Evolutionary conservation across 192 early-diverging fungal species (phyloP), one percentile per base, ranked within the genome.

Genomic region (Mortierella hygrophila): DNA sequence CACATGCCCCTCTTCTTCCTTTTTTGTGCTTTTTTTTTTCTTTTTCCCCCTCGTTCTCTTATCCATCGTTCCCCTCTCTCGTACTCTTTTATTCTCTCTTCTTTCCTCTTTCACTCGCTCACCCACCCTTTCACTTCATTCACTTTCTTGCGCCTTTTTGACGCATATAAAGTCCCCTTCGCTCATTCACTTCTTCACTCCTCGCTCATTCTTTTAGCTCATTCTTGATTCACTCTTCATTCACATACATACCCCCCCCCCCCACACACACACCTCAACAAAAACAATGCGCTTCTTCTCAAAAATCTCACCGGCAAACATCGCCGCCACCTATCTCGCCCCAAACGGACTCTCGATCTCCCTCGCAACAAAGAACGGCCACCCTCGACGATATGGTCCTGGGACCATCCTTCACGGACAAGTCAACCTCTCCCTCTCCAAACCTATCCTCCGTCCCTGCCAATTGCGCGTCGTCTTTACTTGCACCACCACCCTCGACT

Each of bases 401-500:
- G 82, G 82, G 4, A 21, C 76, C 6, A 63, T 55, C 54, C 69
- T 83, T 40, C 72, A 83, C 54, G 82, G 82, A 18, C 71, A 68
- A 42, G 76, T 83, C 42, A 72, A 83, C 11, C 68, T 83, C 11
- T 9, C 68, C 72, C 82, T 83, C 65, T 47, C 44, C 38, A 74
- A 68, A 35, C 63, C 77, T 29, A 78, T 77, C 70, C 11, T 40
- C 3, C 18, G 44, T 63, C 77, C 82, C 8, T 83, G 82, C 29
- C 54, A 68, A 29, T 54, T 83, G 20, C 38, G 47, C 47, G 73
- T 83, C 65, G 72, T 83, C 40, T 83, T 83, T 75, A 16, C 82
- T n/a, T 83, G 82, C 29, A 65, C 6, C 15, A 41, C 69, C 1
- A 57, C 68, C n/a, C 68, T 70, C 29, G 60, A 65, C 29, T 35